These are phyloP conservation scores for Anthoceros angustus DNA, from an alignment of 225 moss, liverwort and hornwort species.

Conservation along the genomic window DNA sequence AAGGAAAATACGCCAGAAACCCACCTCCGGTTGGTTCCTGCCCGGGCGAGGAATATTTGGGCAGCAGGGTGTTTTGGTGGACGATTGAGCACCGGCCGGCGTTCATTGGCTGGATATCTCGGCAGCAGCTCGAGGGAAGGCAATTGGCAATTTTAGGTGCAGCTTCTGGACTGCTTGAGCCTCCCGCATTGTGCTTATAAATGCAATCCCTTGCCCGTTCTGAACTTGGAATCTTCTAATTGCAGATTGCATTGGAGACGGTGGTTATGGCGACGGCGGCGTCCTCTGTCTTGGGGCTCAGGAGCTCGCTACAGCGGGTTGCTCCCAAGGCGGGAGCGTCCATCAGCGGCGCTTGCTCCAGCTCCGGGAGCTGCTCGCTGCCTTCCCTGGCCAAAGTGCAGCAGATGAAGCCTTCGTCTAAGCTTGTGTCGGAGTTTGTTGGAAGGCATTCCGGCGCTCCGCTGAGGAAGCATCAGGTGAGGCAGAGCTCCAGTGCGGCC, in stretches of 20 bases:
- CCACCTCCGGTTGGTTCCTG: no score
- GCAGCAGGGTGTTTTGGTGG: no score
- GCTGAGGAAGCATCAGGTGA: neutral
- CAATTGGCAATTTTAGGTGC: no score
- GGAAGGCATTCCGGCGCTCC: neutral
- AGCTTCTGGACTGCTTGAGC: no score
- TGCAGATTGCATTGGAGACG: neutral
- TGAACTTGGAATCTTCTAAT: neutral
- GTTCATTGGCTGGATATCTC: no score
- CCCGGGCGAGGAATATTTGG: no score
- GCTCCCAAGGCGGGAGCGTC: neutral
- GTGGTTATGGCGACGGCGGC: neutral
- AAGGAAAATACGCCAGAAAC: no score
- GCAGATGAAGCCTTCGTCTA: neutral
- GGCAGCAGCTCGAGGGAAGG: no score
- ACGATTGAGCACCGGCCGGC: no score
- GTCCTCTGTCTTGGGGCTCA: neutral
- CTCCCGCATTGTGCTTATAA: neutral
- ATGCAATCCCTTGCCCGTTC: neutral
- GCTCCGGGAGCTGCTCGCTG: neutral
- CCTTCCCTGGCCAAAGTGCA: neutral
- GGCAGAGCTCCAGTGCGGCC: constrained; percentile 13
- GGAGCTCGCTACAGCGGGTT: neutral
- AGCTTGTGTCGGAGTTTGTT: constrained; percentile 2
- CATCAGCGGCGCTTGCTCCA: constrained; percentile 1